Base-by-base conservation (phyloP, 129 eudicot genomes). In the Tagetes erecta region DNA sequence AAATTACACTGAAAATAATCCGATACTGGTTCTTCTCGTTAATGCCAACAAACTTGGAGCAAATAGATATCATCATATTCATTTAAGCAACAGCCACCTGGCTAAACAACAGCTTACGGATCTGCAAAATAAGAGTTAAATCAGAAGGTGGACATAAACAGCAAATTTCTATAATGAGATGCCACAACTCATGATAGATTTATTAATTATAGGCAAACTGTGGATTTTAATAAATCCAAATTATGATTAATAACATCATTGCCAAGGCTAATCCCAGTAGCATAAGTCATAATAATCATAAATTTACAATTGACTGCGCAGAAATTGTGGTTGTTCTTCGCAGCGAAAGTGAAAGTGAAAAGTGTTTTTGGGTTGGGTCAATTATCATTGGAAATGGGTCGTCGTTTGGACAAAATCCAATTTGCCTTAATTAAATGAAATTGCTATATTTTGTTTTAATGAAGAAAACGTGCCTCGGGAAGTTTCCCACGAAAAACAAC, bases 401-500 rank as follows among this genome's bases (percentile, higher is more conserved):
- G 27, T 20, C 27, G 27, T 20, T 20, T 20, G 27, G 27, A 20
- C 27, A 20, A 20, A 20, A 20, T 20, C 27, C 27, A 20, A 20
- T 20, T 6, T 31, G 27, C 10, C 8, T 20, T 45, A 20, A 31
- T 31, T 34, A 70, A 13, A 30, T 45, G 72, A 45, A 9, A 69
- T 34, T 8, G 60, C 38, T 30, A 39, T 40, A 42, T 42, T 42
- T 8, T 51, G 58, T 49, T 11, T 70, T 9, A 14, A 41, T 3
- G 9, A 67, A 76, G 58, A 45, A 77, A 37, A 58, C 5, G 47
- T 70, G 78, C 87, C 92, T 80, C 84, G 2, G 89, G 92, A 74
- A 87, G 92, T 73, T 87, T 87, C 57, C 85, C 81, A 51, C 82
- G 83, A 76, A 83, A 88, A 9, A 70, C 81, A 69, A 85, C 87